Evolutionary conservation across 1,139 yeast species (phyloP), one percentile per base, ranked within the genome.

Genomic region (Saccharomyces hybrid): DNA sequence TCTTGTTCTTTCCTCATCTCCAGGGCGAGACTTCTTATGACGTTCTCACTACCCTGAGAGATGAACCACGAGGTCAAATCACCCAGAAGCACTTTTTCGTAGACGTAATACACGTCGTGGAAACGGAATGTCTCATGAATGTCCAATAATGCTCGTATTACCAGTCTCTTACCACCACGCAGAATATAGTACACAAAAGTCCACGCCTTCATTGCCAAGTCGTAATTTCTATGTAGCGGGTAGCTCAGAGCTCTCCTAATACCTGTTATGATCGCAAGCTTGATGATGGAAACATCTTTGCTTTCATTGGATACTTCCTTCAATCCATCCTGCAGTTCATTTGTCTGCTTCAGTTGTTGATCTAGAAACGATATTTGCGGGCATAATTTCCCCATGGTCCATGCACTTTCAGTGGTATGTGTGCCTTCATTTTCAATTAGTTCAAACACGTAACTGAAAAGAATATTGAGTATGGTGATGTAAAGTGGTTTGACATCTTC

Each of bases 31-130:
- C 80, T 76, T 54, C 88, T 73, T 11, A 91, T 67, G 26, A 84
- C 77, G 46, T 71, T 73, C 53, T 72, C 74, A 32, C 69, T 71
- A 38, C 79, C 81, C 38, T 74, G 71, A 14, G 79, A 69, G 51
- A 90, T 81, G 21, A 88, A 68, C 96, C 96, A 93, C 3, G 86
- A 75, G 54, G 89, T 78, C 61, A 90, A 75, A 68, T 93, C 98
- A 64, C 88, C 93, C 11, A 91, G 65, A 77, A 90, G 78, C 1
- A 91, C 79, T 64, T 83, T 83, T 64, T 88, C 88, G 69, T 93
- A 93, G 8, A 89, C 91, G 64, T 87, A 87, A 68, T 90, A 90
- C n/a, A 86, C 79, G 62, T 91, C 97, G 65, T 88, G 93, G 62
- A 74, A 84, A 56, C 96, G 78, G 69, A 90, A 90, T n/a, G 86